These are phyloP conservation scores for Nadsonia fulvescens DNA, from an alignment of 805 yeast species.

Conservation along the genomic window DNA sequence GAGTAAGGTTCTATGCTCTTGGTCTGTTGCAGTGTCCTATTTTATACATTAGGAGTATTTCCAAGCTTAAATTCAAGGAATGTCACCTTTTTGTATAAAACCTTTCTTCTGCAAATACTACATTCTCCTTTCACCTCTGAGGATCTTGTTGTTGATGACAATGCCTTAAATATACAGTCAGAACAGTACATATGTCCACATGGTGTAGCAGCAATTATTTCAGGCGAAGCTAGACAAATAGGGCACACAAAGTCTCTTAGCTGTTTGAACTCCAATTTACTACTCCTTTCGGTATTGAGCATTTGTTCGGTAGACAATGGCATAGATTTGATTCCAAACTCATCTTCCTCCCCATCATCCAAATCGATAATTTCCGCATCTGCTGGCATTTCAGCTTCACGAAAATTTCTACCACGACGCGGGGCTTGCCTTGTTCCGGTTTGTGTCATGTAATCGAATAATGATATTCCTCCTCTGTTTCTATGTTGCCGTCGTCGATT, in stretches of 20 bases:
- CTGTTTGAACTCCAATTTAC: conserved; percentile 6
- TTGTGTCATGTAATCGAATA: too few relatives aligned
- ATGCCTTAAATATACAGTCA: conserved; percentile 19
- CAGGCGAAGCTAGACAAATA: conserved; percentile 20
- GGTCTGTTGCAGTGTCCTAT: background rate
- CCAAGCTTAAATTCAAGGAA: conserved; percentile 15
- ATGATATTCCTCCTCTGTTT: too few relatives aligned
- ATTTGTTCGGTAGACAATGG: conserved; percentile 5
- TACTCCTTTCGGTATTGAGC: background rate
- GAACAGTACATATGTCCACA: conserved; percentile 23
- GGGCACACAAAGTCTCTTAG: conserved; percentile 14
- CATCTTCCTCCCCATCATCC: conserved; percentile 6
- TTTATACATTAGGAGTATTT: conserved; percentile 4
- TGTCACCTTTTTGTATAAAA: conserved; percentile 13
- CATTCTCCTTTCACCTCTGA: conserved; percentile 16
- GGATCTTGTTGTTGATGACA: conserved; percentile 13
- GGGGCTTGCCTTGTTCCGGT: too few relatives aligned
- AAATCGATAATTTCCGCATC: conserved; percentile 1
- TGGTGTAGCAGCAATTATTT: conserved; percentile 16
- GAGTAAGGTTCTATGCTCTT: background rate
- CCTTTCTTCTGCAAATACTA: conserved; percentile 18
- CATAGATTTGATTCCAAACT: conserved; percentile 7
- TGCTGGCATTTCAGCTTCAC: conserved; percentile 7
- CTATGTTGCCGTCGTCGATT: too few relatives aligned
- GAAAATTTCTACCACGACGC: too few relatives aligned